Conservation (phyloP, 768 basidiomycete genomes). For the Tylopilus vinaceipallidus region DNA sequence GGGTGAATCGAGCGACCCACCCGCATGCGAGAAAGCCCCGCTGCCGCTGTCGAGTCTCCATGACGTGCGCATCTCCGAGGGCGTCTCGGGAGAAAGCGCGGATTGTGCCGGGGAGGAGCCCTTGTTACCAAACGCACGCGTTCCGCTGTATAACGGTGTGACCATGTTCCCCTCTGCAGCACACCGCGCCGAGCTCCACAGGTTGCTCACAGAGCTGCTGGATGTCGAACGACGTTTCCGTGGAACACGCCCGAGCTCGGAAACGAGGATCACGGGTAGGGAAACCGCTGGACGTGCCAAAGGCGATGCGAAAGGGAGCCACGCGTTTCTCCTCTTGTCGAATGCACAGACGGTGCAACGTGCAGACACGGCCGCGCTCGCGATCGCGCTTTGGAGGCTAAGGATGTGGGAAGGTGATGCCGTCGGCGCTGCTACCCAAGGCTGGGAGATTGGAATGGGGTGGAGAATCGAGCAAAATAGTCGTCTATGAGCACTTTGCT, state of each 20-base stretch:
- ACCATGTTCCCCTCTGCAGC: conserved; percentile 58
- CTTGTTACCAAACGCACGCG: conserved; percentile 30
- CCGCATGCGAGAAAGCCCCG: conserved; percentile 14
- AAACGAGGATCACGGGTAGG: not conserved
- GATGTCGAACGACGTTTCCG: conserved; percentile 41
- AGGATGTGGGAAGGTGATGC: conserved; percentile 68
- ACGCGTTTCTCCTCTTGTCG: conserved; percentile 67
- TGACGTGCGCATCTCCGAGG: not conserved
- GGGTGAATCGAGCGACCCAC: conserved; percentile 1
- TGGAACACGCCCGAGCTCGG: not conserved
- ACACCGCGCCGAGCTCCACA: conserved; percentile 61
- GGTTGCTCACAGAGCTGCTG: conserved; percentile 47
- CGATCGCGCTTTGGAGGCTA: conserved; percentile 76
- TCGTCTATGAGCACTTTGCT: conserved; percentile 4
- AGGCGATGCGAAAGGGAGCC: conserved; percentile 50
- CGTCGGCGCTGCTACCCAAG: conserved; percentile 8
- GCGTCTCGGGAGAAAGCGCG: not conserved
- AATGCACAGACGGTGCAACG: conserved; percentile 45
- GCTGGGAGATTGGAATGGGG: conserved; percentile 39
- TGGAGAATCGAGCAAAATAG: conserved; percentile 22
- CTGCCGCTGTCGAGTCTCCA: conserved; percentile 30
- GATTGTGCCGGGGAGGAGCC: conserved; percentile 5
- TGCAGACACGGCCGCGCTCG: conserved; percentile 62
- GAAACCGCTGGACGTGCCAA: conserved; percentile 1
- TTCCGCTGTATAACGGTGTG: conserved; percentile 71